phyloP scores from a whole-genome alignment of 2,329 filamentous ascomycete genomes.

The Emmonsiellopsis sp. region DNA sequence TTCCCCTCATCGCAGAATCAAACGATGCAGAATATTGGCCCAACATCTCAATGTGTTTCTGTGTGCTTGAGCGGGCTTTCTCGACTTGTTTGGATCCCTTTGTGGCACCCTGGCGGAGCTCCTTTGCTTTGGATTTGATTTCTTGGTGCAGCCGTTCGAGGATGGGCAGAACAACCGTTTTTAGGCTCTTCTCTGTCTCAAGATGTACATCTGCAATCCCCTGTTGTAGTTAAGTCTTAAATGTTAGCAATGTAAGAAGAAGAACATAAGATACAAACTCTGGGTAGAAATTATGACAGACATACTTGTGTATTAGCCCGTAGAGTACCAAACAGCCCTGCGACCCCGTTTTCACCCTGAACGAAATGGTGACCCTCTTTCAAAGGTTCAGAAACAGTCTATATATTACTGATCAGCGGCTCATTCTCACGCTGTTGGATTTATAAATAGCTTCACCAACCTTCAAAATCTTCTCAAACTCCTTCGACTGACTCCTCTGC shows the following conservation, averaged over 20 bases:
- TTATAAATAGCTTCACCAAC: slow-evolving; percentile 29
- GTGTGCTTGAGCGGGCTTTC: slow-evolving; percentile 73
- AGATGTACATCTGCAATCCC: slow-evolving; percentile 79
- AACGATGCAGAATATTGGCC: slow-evolving; percentile 75
- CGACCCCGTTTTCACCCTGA: slow-evolving; percentile 74
- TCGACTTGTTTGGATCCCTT: slow-evolving; percentile 87
- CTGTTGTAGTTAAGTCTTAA: slow-evolving; percentile 30
- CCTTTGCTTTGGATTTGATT: slow-evolving; percentile 94
- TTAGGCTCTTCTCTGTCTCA: slow-evolving; percentile 86
- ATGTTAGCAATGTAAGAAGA: background rate
- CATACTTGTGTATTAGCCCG: slow-evolving; percentile 72
- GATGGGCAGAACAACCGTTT: slow-evolving; percentile 74
- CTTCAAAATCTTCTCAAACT: slow-evolving; percentile 93
- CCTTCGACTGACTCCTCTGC: slow-evolving; percentile 76
- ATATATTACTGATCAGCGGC: background rate
- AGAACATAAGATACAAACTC: slow-evolving; percentile 29
- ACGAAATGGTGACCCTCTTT: slow-evolving; percentile 91
- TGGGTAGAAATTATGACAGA: background rate
- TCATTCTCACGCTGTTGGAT: too few species aligned
- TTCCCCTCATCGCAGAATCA: slow-evolving; percentile 61
- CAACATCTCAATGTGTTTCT: slow-evolving; percentile 93
- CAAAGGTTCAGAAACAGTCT: slow-evolving; percentile 78
- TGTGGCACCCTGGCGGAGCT: slow-evolving; percentile 68
- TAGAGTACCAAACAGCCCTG: slow-evolving; percentile 89
- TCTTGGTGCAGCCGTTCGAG: slow-evolving; percentile 88